phyloP scores from a whole-genome alignment of 139 green algal genomes.

The Ettlia oleoabundans region DNA sequence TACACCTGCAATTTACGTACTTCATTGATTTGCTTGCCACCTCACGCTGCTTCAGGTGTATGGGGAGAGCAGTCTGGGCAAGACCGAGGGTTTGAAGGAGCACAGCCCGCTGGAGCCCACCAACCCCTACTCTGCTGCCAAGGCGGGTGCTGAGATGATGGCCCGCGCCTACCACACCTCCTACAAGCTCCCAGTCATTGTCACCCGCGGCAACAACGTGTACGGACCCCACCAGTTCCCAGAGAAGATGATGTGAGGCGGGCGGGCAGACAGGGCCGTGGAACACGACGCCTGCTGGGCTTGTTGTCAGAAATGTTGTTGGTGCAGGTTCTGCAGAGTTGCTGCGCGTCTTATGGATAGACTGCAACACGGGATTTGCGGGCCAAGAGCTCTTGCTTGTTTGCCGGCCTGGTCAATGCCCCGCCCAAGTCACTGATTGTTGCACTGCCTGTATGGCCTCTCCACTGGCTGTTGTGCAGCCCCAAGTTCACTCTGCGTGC shows the following conservation, averaged over 20 bases:
- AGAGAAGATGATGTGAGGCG: slow-evolving; percentile 38
- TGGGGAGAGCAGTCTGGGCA: slow-evolving; percentile 81
- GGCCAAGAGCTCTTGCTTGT: no score
- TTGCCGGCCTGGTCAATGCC: no score
- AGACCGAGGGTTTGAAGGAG: slow-evolving; percentile 76
- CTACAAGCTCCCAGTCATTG: slow-evolving; percentile 93
- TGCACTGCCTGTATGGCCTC: no score
- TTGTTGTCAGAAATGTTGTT: not conserved
- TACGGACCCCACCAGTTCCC: slow-evolving; percentile 95
- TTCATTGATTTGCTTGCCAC: no score
- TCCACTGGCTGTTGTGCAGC: no score
- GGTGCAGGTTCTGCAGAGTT: not conserved
- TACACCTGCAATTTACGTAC: no score
- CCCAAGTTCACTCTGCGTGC: slow-evolving; percentile 83
- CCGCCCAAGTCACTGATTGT: no score
- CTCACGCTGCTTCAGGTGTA: no score
- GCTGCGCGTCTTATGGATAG: no score
- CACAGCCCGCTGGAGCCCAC: slow-evolving; percentile 89
- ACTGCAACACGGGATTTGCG: no score
- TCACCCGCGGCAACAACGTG: slow-evolving; percentile 99
- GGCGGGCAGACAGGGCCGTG: not conserved
- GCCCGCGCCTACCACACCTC: slow-evolving; percentile 89
- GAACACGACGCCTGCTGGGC: no score
- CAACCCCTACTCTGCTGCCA: slow-evolving; percentile 99
- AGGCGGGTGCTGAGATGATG: slow-evolving; percentile 98